Base-by-base conservation (phyloP, 345 rosid species). In the Brassica napus region DNA sequence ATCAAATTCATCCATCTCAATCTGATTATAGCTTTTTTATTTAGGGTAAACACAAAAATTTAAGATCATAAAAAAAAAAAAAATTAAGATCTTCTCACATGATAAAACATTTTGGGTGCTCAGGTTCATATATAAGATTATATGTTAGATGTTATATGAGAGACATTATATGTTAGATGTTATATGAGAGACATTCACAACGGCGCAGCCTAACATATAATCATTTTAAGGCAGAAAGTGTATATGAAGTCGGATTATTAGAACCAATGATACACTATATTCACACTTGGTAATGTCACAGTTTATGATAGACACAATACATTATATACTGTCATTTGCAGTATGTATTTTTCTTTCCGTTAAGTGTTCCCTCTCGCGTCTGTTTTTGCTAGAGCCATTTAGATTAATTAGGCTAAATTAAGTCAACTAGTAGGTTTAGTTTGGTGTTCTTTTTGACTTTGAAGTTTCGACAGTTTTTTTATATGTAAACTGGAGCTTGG, bases 381-480 rank as follows among this genome's bases (percentile, higher is more conserved):
- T 32, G 16, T 69, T 69, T 31, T 28, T 49, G 64, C 11, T 35
- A 71, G 49, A 69, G 23, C 32, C 47, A 35, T 34, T 54, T 15
- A 52, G 65, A 49, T 60, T 31, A 31, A 68, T 42, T 39, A 71
- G 67, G 67, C 39, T 71, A 78, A 64, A 35, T 35, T 54, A 10
- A 26, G 32, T 58, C 71, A 6, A 77, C 8, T 52, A 52, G 23
- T 77, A 77, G 81, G 76, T 71, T 71, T 54, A 30, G 55, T 65
- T 58, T 66, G 77, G 62, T 78, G 68, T 65, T 72, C 60, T 57
- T 65, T 65, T 72, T 78, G 82, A 78, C 77, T 65, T 72, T 54
- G n/a, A 44, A 6, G 39, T 26, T 71, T 16, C 10, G 58, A 65
- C 67, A 26, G 15, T 75, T 55, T 60, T 60, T 61, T n/a, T 52